Base-by-base conservation (phyloP, 257 asterid genomes). In the Lycium ferocissimum region DNA sequence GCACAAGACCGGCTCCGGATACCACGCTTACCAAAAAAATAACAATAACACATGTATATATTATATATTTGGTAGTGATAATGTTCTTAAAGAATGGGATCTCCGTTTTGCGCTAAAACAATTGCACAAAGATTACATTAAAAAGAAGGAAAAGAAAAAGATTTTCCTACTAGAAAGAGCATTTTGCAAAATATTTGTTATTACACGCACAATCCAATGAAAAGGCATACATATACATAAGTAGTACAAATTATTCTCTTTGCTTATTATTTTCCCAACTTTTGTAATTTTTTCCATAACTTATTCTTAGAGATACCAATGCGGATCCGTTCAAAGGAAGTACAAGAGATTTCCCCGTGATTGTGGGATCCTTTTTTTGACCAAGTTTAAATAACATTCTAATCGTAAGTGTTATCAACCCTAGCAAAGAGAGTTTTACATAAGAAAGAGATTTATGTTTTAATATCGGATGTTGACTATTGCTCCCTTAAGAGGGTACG, bases 151-250 rank as follows among this genome's bases (percentile, higher is more conserved):
- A 75, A 22, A 51, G 81, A n/a, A 76, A 76, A n/a, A 22, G 51
- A 14, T 14, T 9, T 76, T 76, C 47, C 63, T 76, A 51, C 82
- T 9, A 76, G 15, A 76, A 76, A 76, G 82, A 76, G 82, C 26
- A 53, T 54, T 65, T 22, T n/a, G n/a, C n/a, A n/a, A n/a, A n/a
- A n/a, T n/a, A n/a, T n/a, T n/a, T n/a, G 20, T 75, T 49, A 49
- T 26, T 22, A 49, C 43, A 49, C 81, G 13, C 61, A n/a, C 45
- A 75, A 49, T 49, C 80, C 61, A 75, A 75, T 49, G 61, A 75
- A 13, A 75, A 75, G 12, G 43, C 61, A 49, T 22, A 47, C 14
- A 26, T n/a, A 10, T 45, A 4, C 0, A 11, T 73, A 47, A 73
- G 40, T 11, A 12, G 40, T 26, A 49, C 2, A 12, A 2, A 22